Conservation (phyloP, 164 flowering plant species). For the Saururus chinensis region DNA sequence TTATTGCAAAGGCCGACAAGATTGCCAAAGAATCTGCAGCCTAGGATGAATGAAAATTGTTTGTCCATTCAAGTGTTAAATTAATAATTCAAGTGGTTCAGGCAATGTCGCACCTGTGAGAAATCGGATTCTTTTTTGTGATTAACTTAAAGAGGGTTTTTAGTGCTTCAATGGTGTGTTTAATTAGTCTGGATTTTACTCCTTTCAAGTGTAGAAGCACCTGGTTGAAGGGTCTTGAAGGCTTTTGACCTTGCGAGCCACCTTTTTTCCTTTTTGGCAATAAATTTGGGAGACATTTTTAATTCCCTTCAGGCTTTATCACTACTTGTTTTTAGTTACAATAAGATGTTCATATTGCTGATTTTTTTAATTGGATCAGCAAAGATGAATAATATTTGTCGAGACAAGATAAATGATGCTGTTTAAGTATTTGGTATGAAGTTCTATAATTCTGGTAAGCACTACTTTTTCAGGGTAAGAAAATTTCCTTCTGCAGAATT, state of each 20-base stretch:
- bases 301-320: too few species aligned
- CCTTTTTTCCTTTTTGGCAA: not conserved
- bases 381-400: too few species aligned
- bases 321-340: too few species aligned
- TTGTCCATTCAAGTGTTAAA: not conserved
- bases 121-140: not conserved
- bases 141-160: not conserved
- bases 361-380: too few species aligned
- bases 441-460: too few species aligned
- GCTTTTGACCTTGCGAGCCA: not conserved
- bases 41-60: not conserved
- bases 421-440: too few species aligned
- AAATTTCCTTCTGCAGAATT: too few species aligned
- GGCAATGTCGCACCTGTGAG: not conserved
- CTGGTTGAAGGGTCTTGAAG: not conserved
- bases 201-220: not conserved
- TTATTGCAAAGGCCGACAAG: constrained; percentile 94
- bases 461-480: too few species aligned
- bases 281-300: not conserved
- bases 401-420: too few species aligned
- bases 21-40: constrained; percentile 57
- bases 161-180: not conserved
- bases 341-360: too few species aligned
- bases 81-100: not conserved
- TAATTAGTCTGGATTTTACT: not conserved